Conservation (phyloP, 768 basidiomycete genomes). For the Rubroboletus satanas region DNA sequence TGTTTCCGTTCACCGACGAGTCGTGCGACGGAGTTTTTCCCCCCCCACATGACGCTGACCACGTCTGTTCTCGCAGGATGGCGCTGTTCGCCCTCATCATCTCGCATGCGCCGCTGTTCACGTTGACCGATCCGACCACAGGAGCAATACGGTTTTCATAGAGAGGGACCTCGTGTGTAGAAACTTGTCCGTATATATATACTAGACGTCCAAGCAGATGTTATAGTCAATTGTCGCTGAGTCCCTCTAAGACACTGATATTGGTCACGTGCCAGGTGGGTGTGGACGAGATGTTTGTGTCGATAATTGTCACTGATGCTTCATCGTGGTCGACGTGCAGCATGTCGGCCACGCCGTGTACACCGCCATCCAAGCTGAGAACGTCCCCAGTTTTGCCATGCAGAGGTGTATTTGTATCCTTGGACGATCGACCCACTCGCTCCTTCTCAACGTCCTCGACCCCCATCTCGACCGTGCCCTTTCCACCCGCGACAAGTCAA, state of each 20-base stretch:
- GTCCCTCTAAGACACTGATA: constrained; percentile 4
- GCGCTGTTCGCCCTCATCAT: constrained; percentile 31
- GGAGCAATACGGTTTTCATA: constrained; percentile 32
- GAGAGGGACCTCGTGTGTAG: constrained; percentile 17
- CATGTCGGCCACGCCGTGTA: constrained; percentile 30
- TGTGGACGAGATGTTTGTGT: constrained; percentile 1
- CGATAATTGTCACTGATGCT: neutral
- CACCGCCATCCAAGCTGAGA: constrained; percentile 17
- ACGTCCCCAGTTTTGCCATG: neutral
- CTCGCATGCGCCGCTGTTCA: constrained; percentile 32
- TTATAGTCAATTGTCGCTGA: neutral
- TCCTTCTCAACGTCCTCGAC: constrained; percentile 2
- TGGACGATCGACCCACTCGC: neutral
- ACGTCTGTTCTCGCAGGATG: constrained; percentile 31
- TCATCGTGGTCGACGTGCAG: constrained; percentile 19
- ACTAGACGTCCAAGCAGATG: neutral
- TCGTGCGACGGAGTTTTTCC: constrained; percentile 4
- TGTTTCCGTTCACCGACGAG: constrained; percentile 23
- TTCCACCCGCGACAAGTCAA: constrained; percentile 8
- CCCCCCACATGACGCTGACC: constrained; percentile 23
- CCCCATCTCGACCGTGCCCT: constrained; percentile 20
- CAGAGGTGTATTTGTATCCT: neutral
- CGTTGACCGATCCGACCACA: constrained; percentile 31
- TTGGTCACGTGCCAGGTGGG: constrained; percentile 28
- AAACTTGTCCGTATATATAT: constrained; percentile 20